Conservation (phyloP, 306 rosid genomes). For the Lathyrus tuberosus region DNA sequence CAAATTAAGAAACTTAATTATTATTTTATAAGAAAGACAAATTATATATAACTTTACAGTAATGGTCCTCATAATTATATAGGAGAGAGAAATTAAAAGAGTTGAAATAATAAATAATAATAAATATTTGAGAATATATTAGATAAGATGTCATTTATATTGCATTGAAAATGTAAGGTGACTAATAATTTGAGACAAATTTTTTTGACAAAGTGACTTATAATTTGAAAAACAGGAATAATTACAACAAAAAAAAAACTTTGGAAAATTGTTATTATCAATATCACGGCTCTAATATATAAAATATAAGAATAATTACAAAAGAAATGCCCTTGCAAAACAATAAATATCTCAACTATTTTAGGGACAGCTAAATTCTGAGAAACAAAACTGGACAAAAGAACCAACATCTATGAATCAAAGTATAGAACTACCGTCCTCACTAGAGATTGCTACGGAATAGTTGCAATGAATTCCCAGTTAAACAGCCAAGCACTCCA, state of each 20-base stretch:
- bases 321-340: neutral
- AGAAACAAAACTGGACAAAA: neutral
- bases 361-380: conserved; percentile 18
- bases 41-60: no score
- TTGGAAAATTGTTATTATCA: neutral
- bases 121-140: no score
- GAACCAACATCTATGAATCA: neutral
- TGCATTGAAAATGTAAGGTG: no score
- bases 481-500: conserved; percentile 68
- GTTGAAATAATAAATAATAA: no score
- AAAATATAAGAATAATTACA: neutral
- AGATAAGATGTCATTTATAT: no score
- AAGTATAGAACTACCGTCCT: conserved; percentile 37
- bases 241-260: neutral
- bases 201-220: no score
- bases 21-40: no score
- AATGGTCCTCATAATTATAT: no score
- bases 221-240: neutral
- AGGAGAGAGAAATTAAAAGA: no score
- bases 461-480: conserved; percentile 64
- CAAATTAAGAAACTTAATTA: no score
- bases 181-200: no score
- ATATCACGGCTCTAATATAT: neutral
- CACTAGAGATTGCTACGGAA: conserved; percentile 48
- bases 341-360: conserved; percentile 22